phyloP scores from a whole-genome alignment of 2,329 filamentous ascomycete genomes.

The Diaporthe humulicola region DNA sequence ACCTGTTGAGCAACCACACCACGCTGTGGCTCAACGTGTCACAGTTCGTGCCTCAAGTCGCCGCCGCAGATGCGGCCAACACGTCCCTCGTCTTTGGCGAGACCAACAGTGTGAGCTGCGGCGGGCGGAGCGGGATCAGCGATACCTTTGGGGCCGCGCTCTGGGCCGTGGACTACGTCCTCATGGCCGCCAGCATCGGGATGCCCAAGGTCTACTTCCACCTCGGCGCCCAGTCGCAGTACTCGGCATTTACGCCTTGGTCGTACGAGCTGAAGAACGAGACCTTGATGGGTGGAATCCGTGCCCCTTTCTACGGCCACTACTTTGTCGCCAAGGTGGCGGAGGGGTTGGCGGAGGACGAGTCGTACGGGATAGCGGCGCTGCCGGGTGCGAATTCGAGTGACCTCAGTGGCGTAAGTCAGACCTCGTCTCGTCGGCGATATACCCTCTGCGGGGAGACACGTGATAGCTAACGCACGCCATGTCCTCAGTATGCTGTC shows the following conservation, averaged over 20 bases:
- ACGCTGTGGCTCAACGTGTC: conserved; percentile 47
- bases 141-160: conserved; percentile 63
- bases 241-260: conserved; percentile 40
- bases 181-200: conserved; percentile 51
- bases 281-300: conserved; percentile 47
- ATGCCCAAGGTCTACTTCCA: conserved; percentile 59
- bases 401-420: conserved; percentile 46
- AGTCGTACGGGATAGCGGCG: conserved; percentile 45
- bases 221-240: conserved; percentile 41
- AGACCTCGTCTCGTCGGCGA: neutral
- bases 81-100: conserved; percentile 60
- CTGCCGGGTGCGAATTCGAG: conserved; percentile 51
- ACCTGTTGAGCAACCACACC: conserved; percentile 50
- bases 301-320: conserved; percentile 51
- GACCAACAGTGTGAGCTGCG: conserved; percentile 59
- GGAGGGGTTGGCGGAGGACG: conserved; percentile 33
- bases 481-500: conserved; percentile 45
- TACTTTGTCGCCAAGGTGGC: conserved; percentile 51
- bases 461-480: neutral
- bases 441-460: too few species aligned
- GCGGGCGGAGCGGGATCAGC: conserved; percentile 55
- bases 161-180: conserved; percentile 62
- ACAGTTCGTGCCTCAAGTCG: conserved; percentile 43
- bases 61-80: conserved; percentile 48
- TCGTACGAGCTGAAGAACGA: conserved; percentile 49